These are phyloP conservation scores for Rhizophora mangle DNA, from an alignment of 345 rosid genomes.

Conservation along the genomic window DNA sequence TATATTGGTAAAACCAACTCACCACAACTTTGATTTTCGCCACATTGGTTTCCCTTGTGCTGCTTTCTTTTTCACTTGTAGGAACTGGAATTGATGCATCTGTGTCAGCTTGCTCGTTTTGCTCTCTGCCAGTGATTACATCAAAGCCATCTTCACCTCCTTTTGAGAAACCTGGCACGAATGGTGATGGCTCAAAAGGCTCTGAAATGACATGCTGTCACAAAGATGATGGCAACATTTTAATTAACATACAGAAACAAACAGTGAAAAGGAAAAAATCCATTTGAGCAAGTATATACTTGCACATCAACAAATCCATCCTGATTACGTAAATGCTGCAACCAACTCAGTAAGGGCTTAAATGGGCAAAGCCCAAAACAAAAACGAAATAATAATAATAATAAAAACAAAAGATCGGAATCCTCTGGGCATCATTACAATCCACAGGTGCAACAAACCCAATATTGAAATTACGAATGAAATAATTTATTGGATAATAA, in stretches of 20 bases:
- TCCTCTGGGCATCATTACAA: background rate
- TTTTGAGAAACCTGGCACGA: slow-evolving; percentile 62
- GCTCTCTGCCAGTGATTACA: slow-evolving; percentile 22
- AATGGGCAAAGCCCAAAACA: background rate
- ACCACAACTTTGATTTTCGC: slow-evolving; percentile 99
- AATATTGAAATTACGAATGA: too few relatives aligned
- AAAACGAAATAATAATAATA: background rate
- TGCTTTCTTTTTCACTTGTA: slow-evolving; percentile 65
- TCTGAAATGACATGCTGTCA: slow-evolving; percentile 87
- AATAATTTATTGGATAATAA: too few relatives aligned
- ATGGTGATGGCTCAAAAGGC: slow-evolving; percentile 92
- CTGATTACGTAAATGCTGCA: background rate
- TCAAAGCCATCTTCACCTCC: slow-evolving; percentile 67
- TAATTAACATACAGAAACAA: background rate
- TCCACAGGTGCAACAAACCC: too few relatives aligned
- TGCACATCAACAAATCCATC: background rate
- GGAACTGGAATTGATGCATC: slow-evolving; percentile 48
- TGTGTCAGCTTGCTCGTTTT: slow-evolving; percentile 10
- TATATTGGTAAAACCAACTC: slow-evolving; percentile 28
- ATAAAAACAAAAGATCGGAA: background rate
- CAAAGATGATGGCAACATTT: slow-evolving; percentile 21
- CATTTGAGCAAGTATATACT: background rate
- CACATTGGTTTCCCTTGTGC: slow-evolving; percentile 64
- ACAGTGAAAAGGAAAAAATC: background rate
- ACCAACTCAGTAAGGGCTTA: background rate